These are phyloP conservation scores for Candida sp. DNA, from an alignment of 1,139 yeast species.

Conservation along the genomic window DNA sequence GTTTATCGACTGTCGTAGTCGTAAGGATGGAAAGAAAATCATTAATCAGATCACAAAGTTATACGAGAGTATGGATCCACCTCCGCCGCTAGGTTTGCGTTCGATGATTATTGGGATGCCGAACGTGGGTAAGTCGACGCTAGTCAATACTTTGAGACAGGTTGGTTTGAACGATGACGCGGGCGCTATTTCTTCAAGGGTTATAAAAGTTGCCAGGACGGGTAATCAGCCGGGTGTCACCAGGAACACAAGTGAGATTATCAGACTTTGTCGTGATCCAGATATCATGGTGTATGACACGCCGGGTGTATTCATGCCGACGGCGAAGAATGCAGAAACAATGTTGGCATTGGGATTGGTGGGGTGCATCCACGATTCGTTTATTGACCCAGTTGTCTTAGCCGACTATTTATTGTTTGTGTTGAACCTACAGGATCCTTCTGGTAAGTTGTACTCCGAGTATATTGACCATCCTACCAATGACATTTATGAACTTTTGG, in stretches of 20 bases:
- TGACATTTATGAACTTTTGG: constrained; percentile 64
- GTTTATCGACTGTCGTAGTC: constrained; percentile 62
- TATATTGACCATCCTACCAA: constrained; percentile 74
- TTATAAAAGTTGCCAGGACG: constrained; percentile 76
- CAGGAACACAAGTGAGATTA: constrained; percentile 75
- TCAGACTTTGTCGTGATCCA: constrained; percentile 65
- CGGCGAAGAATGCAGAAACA: constrained; percentile 64
- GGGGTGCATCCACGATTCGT: constrained; percentile 75
- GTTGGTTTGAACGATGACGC: constrained; percentile 40
- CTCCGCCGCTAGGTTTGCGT: constrained; percentile 84
- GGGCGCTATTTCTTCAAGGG: constrained; percentile 32
- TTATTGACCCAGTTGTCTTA: constrained; percentile 82
- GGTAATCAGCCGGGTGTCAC: constrained; percentile 96
- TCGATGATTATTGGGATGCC: constrained; percentile 93
- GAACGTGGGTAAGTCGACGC: constrained; percentile 95
- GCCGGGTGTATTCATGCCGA: constrained; percentile 91
- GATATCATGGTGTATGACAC: constrained; percentile 83
- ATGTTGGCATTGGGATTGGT: constrained; percentile 79
- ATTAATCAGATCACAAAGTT: constrained; percentile 52
- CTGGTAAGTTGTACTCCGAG: constrained; percentile 47
- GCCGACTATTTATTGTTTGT: constrained; percentile 85
- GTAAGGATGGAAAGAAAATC: constrained; percentile 54
- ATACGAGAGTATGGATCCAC: constrained; percentile 52
- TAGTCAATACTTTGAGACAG: constrained; percentile 74
- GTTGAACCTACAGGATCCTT: constrained; percentile 65